Evolutionary conservation across 2,329 filamentous ascomycete species (phyloP).

Genomic region (Leptographium lundbergii): DNA sequence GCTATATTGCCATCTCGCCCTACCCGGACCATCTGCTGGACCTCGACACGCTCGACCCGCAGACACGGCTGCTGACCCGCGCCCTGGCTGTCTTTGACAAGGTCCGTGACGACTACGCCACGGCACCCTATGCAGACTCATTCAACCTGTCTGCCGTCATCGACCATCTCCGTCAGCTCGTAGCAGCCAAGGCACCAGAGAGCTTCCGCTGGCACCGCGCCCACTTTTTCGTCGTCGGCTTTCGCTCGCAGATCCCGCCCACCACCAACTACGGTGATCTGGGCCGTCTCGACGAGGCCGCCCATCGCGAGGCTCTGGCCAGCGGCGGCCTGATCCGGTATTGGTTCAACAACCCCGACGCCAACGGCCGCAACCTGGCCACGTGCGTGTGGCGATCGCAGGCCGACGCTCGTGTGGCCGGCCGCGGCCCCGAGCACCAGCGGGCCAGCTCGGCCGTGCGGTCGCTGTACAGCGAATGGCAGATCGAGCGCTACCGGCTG

Average conservation of each 20-base stretch:
- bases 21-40: slow-evolving; percentile 66
- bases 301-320: slow-evolving; percentile 66
- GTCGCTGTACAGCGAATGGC: slow-evolving; percentile 53
- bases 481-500: slow-evolving; percentile 58
- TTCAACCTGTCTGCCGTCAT: slow-evolving; percentile 68
- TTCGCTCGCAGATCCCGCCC: slow-evolving; percentile 59
- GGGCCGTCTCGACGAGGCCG: slow-evolving; percentile 60
- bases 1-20: slow-evolving; percentile 55
- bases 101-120: slow-evolving; percentile 60
- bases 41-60: slow-evolving; percentile 49
- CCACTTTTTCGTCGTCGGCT: slow-evolving; percentile 74
- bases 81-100: slow-evolving; percentile 54
- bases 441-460: slow-evolving; percentile 54
- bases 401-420: slow-evolving; percentile 46
- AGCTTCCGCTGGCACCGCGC: slow-evolving; percentile 41
- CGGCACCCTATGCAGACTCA: slow-evolving; percentile 54
- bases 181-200: slow-evolving; percentile 22
- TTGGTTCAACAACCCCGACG: slow-evolving; percentile 72
- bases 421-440: slow-evolving; percentile 44
- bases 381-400: slow-evolving; percentile 59
- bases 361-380: slow-evolving; percentile 62
- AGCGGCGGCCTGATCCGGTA: slow-evolving; percentile 79
- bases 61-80: slow-evolving; percentile 57
- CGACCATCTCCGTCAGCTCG: slow-evolving; percentile 40
- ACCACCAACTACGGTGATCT: slow-evolving; percentile 56